Conservation (phyloP, 495 filamentous ascomycete genomes). For the Parachaetomium inaequale region DNA sequence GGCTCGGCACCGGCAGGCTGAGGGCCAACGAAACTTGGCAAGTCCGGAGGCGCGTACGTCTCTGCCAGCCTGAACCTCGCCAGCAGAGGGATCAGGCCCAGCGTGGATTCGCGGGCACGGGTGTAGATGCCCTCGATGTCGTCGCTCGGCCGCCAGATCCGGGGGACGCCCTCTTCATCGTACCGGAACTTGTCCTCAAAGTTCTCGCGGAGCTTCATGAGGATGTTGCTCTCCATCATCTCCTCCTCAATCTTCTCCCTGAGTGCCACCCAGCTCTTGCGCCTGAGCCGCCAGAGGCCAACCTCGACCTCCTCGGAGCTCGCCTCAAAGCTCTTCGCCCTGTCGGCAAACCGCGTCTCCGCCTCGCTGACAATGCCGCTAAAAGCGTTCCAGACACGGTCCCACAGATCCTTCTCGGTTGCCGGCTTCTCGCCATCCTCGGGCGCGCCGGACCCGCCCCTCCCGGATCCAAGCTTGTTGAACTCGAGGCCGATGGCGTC, state of each 20-base stretch:
- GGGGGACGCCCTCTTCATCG: slow-evolving; percentile 87
- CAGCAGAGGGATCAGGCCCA: slow-evolving; percentile 83
- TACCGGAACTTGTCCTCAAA: slow-evolving; percentile 99
- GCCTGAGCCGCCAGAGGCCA: slow-evolving; percentile 84
- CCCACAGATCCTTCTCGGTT: slow-evolving; percentile 85
- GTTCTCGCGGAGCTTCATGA: slow-evolving; percentile 94
- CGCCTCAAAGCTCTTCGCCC: slow-evolving; percentile 90
- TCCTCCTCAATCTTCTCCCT: slow-evolving; percentile 92
- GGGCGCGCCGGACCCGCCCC: slow-evolving; percentile 73
- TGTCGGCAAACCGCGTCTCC: slow-evolving; percentile 75
- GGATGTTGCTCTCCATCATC: slow-evolving; percentile 92
- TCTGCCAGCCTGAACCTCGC: slow-evolving; percentile 72
- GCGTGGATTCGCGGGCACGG: slow-evolving; percentile 80
- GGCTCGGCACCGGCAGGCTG: slow-evolving; percentile 70
- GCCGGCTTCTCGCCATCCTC: slow-evolving; percentile 68
- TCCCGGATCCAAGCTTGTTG: slow-evolving; percentile 84
- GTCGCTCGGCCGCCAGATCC: slow-evolving; percentile 95
- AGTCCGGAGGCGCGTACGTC: slow-evolving; percentile 69
- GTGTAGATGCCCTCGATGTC: slow-evolving; percentile 97
- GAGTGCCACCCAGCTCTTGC: slow-evolving; percentile 91
- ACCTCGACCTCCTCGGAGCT: slow-evolving; percentile 87
- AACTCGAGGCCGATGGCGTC: slow-evolving; percentile 92
- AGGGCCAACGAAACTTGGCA: slow-evolving; percentile 75
- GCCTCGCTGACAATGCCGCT: slow-evolving; percentile 80
- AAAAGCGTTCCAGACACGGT: slow-evolving; percentile 90